Conservation (phyloP, 768 basidiomycete species). For the Auriculariales sp. region DNA sequence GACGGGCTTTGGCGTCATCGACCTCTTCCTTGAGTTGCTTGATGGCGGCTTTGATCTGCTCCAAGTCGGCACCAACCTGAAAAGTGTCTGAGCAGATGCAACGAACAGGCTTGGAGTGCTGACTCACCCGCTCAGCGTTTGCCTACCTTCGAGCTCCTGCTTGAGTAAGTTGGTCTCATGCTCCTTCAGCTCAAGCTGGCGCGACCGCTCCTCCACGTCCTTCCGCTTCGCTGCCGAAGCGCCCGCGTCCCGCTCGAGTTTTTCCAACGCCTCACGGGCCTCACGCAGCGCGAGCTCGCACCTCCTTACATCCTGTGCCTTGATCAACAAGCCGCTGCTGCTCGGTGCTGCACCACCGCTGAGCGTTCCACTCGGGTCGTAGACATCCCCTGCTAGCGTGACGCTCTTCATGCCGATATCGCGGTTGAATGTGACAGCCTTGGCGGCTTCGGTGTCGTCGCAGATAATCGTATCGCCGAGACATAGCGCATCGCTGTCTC, state of each 20-base stretch:
- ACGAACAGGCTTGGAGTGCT: too few species aligned
- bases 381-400: conserved; percentile 88
- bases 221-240: conserved; percentile 38
- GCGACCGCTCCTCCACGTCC: conserved; percentile 40
- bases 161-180: conserved; percentile 74
- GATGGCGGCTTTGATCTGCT: conserved; percentile 51
- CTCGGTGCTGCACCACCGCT: conserved; percentile 82
- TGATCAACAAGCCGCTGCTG: conserved; percentile 56
- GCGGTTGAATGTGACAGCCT: conserved; percentile 67
- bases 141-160: conserved; percentile 74
- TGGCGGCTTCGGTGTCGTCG: conserved; percentile 75
- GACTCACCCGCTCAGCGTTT: conserved; percentile 80
- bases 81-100: neutral
- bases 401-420: conserved; percentile 66
- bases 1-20: conserved; percentile 57
- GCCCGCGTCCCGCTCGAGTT: conserved; percentile 41
- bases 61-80: conserved; percentile 72
- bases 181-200: conserved; percentile 77
- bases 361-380: conserved; percentile 89
- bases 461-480: conserved; percentile 85
- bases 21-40: conserved; percentile 40
- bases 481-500: conserved; percentile 84
- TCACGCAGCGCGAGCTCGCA: conserved; percentile 45
- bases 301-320: conserved; percentile 68
- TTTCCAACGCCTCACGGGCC: conserved; percentile 31